Conservation (phyloP, 2,329 filamentous ascomycete genomes). For the Penicillium crustosum region DNA sequence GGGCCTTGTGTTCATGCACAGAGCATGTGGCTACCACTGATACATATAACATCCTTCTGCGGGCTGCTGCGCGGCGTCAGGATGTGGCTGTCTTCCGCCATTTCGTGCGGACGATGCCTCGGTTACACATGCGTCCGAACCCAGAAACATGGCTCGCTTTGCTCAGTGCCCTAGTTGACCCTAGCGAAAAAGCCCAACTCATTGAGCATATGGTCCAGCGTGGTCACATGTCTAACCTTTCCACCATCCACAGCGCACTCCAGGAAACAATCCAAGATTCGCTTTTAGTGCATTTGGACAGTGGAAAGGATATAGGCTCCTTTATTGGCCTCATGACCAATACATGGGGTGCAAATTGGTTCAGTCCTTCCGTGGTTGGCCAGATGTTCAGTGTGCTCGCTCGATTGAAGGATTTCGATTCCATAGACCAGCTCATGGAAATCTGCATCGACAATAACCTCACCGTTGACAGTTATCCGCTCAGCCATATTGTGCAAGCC, state of each 20-base stretch:
- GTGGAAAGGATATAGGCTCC: conserved; percentile 32
- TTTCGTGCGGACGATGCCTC: conserved; percentile 42
- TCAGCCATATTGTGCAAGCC: conserved; percentile 32
- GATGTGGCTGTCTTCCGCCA: conserved; percentile 42
- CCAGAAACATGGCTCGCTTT: conserved; percentile 46
- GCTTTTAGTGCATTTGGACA: conserved; percentile 35
- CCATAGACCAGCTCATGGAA: conserved; percentile 32
- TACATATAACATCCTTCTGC: conserved; percentile 49
- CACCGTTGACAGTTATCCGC: conserved; percentile 26
- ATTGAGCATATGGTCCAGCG: conserved; percentile 33
- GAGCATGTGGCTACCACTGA: conserved; percentile 40
- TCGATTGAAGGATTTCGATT: conserved; percentile 25
- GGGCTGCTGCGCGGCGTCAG: conserved; percentile 36
- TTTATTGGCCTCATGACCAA: conserved; percentile 43
- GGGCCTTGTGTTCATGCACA: conserved; percentile 36
- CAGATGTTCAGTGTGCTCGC: conserved; percentile 40
- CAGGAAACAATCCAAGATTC: conserved; percentile 34
- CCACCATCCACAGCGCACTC: conserved; percentile 28
- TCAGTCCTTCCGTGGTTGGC: conserved; percentile 37
- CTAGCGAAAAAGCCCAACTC: conserved; percentile 30
- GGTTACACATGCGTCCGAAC: conserved; percentile 40
- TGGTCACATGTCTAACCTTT: conserved; percentile 31
- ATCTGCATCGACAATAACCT: conserved; percentile 33
- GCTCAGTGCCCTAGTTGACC: conserved; percentile 31
- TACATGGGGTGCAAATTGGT: conserved; percentile 39